Conservation (phyloP, 1,284 basidiomycete species). For the Phaffia rhodozyma region DNA sequence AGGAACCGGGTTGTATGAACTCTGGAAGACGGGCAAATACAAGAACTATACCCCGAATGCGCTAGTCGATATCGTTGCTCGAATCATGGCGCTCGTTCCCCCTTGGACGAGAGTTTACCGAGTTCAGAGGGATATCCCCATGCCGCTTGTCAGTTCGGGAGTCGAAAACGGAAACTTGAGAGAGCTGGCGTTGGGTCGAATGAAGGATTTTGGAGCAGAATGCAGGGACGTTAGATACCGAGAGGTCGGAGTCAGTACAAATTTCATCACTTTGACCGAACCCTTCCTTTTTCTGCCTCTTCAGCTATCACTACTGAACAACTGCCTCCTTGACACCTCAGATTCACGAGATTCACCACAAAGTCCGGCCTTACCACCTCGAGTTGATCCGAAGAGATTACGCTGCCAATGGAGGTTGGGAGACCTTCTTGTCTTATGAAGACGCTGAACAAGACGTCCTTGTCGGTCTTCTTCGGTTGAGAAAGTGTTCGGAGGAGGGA, state of each 20-base stretch:
- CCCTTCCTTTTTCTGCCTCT: not conserved
- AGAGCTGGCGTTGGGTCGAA: slow-evolving; percentile 87
- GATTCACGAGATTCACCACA: slow-evolving; percentile 98
- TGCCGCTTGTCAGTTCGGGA: slow-evolving; percentile 87
- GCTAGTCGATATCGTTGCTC: slow-evolving; percentile 89
- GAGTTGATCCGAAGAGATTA: slow-evolving; percentile 97
- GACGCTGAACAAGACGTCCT: slow-evolving; percentile 95
- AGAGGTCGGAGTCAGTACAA: slow-evolving; percentile 76
- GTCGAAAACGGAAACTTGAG: slow-evolving; percentile 98
- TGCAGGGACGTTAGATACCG: slow-evolving; percentile 96
- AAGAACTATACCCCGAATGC: slow-evolving; percentile 99
- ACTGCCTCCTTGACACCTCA: slow-evolving; percentile 29
- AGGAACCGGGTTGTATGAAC: slow-evolving; percentile 91
- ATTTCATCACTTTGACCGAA: not conserved
- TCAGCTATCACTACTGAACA: not conserved
- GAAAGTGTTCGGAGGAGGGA: slow-evolving; percentile 91
- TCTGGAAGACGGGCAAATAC: slow-evolving; percentile 92
- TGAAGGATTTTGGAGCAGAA: slow-evolving; percentile 98
- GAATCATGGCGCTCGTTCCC: slow-evolving; percentile 91
- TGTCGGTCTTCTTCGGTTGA: slow-evolving; percentile 78
- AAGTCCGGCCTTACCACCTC: slow-evolving; percentile 88
- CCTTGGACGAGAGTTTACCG: slow-evolving; percentile 99
- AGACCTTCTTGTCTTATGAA: slow-evolving; percentile 98
- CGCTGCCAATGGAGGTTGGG: slow-evolving; percentile 95
- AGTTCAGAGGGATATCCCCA: slow-evolving; percentile 93